Evolutionary conservation across 495 filamentous ascomycete species (phyloP), one percentile per base, ranked within the genome.

Genomic region (Choiromyces venosus): DNA sequence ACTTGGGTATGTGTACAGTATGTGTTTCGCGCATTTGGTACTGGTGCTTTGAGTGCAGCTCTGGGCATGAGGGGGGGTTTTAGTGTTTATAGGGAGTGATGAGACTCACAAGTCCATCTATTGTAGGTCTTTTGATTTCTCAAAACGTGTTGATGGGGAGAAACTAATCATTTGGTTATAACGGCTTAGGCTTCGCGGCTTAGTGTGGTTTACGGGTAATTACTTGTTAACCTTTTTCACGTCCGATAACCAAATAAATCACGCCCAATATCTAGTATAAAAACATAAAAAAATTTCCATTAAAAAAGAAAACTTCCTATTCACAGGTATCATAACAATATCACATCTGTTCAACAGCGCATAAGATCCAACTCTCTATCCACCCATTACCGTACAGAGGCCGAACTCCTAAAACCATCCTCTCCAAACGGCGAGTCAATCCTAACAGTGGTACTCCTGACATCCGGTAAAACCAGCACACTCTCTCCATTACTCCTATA

Each of bases 401-500:
- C 67, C 10, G 75, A 67, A 33, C 70, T 78, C 66, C 71, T 74
- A 29, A 78, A 77, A 21, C 70, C 76, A 25, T 74, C 79, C 69
- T 72, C 74, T 29, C 69, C 68, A 71, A 70, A 73, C 70, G 73
- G 75, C 29, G 80, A 71, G 70, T 80, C 73, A 67, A 78, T 76
- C 69, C 73, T 78, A 18, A 81, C 82, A 37, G 70, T 85, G 71
- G 83, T 83, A 70, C 88, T 90, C 66, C 83, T 87, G 66, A 92
- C 83, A 83, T 95, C 90, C 25, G 89, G 87, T 40, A 97, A 83
- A 1, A 97, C 93, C 42, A 90, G 81, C 12, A 97, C 86, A 42
- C 88, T 90, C 84, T 96, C 89, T 4, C 88, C 91, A 71, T 91
- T 83, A 76, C 91, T 94, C 74, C 87, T 84, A 74, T 91, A 92